Evolutionary conservation across 2,329 filamentous ascomycete genomes (phyloP).

Genomic region (Nemania sp.): DNA sequence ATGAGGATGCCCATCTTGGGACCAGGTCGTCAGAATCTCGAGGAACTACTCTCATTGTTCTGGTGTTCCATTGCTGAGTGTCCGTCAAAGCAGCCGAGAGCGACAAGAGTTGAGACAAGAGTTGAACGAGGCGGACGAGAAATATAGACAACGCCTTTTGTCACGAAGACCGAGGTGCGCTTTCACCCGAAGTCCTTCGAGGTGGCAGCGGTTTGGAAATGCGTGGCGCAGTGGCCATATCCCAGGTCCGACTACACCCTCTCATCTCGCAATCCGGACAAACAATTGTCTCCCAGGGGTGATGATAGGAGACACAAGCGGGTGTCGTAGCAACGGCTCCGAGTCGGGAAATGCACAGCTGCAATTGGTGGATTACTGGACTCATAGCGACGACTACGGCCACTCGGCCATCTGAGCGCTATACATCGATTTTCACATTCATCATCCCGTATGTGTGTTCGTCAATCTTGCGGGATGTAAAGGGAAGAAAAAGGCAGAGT

Average conservation of each 20-base stretch:
- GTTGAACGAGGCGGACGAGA: neutral
- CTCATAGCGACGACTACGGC: neutral
- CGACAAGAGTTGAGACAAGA: too few relatives aligned
- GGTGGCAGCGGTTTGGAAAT: neutral
- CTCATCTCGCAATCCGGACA: neutral
- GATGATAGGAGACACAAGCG: neutral
- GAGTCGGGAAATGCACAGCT: neutral
- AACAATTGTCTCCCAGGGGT: neutral
- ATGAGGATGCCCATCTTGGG: neutral
- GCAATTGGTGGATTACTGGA: neutral
- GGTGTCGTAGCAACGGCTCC: neutral
- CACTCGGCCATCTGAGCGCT: constrained; percentile 2
- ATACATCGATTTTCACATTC: constrained; percentile 2
- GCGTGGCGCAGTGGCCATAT: neutral
- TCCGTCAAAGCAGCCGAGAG: neutral
- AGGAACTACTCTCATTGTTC: neutral
- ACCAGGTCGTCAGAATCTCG: neutral
- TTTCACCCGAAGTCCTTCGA: neutral
- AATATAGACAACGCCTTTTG: neutral
- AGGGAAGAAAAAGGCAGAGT: neutral
- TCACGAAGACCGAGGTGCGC: neutral
- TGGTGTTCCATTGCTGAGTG: neutral
- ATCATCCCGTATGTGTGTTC: neutral
- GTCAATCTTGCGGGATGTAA: neutral
- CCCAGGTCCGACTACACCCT: neutral